phyloP scores from a whole-genome alignment of 441 rosid genomes.

The Euphorbia corollata region DNA sequence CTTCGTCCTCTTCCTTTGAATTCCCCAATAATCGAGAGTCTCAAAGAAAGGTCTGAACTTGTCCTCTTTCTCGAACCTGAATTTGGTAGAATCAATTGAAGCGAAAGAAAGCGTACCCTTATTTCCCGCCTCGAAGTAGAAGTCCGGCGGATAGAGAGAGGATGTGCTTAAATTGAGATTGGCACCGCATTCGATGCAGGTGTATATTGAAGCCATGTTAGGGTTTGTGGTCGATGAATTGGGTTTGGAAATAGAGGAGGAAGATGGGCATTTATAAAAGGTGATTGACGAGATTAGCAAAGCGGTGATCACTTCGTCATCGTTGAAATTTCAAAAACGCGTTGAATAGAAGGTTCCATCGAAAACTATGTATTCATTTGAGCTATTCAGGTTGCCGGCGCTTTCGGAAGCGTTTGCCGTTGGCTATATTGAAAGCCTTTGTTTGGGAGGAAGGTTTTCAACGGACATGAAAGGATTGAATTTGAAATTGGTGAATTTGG shows the following conservation, averaged over 20 bases:
- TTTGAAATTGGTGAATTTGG: too few relatives aligned
- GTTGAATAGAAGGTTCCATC: conserved; percentile 8
- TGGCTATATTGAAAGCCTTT: too few relatives aligned
- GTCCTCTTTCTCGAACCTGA: conserved; percentile 73
- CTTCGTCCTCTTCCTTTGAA: conserved; percentile 63
- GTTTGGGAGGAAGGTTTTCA: too few relatives aligned
- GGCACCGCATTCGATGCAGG: conserved; percentile 65
- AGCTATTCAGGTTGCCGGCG: not conserved
- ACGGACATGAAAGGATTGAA: too few relatives aligned
- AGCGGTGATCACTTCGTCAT: not conserved
- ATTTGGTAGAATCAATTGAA: conserved; percentile 50
- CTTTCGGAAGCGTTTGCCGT: not conserved
- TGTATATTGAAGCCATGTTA: conserved; percentile 55
- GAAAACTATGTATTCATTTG: not conserved
- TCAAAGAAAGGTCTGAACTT: conserved; percentile 79
- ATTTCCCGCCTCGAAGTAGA: conserved; percentile 95
- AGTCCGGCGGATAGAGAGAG: conserved; percentile 58
- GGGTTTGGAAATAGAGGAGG: not conserved
- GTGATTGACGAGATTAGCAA: not conserved
- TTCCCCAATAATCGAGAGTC: conserved; percentile 83
- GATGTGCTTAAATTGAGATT: conserved; percentile 52
- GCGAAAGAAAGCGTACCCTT: conserved; percentile 74
- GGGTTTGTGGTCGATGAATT: not conserved
- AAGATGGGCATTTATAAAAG: not conserved
- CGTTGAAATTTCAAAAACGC: conserved; percentile 9